Evolutionary conservation across 345 rosid genomes (phyloP).

Genomic region (Adansonia digitata): DNA sequence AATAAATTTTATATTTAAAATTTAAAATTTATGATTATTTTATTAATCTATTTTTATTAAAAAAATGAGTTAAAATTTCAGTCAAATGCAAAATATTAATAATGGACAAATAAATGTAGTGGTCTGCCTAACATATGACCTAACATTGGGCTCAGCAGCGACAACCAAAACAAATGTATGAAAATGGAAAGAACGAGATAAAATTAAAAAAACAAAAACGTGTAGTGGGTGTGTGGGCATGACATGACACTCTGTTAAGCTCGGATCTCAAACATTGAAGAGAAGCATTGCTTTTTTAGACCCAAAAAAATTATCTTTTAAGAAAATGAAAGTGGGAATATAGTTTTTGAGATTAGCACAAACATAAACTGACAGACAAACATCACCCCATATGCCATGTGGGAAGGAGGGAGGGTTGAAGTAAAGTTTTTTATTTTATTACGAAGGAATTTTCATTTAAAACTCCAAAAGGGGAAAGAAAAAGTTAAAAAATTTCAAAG

Average conservation of each 20-base stretch:
- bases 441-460: slow-evolving; percentile 1
- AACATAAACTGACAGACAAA: not conserved
- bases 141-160: slow-evolving; percentile 24
- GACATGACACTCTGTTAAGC: slow-evolving; percentile 42
- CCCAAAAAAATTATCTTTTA: slow-evolving; percentile 12
- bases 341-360: slow-evolving; percentile 24
- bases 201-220: slow-evolving; percentile 27
- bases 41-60: too few relatives aligned
- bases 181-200: not conserved
- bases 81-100: slow-evolving; percentile 22
- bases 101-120: slow-evolving; percentile 6
- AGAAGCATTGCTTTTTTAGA: slow-evolving; percentile 26
- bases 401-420: too few relatives aligned
- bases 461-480: slow-evolving; percentile 25
- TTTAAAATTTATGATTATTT: too few relatives aligned
- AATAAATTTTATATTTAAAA: too few relatives aligned
- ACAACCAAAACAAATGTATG: too few relatives aligned
- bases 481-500: slow-evolving; percentile 24
- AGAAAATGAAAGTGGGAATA: not conserved
- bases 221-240: slow-evolving; percentile 19
- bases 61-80: too few relatives aligned
- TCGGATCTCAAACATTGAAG: slow-evolving; percentile 48
- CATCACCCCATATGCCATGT: slow-evolving; percentile 29
- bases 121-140: slow-evolving; percentile 23
- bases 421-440: not conserved